phyloP scores from a whole-genome alignment of 2,329 filamentous ascomycete species.

The Fusarium tupiense region DNA sequence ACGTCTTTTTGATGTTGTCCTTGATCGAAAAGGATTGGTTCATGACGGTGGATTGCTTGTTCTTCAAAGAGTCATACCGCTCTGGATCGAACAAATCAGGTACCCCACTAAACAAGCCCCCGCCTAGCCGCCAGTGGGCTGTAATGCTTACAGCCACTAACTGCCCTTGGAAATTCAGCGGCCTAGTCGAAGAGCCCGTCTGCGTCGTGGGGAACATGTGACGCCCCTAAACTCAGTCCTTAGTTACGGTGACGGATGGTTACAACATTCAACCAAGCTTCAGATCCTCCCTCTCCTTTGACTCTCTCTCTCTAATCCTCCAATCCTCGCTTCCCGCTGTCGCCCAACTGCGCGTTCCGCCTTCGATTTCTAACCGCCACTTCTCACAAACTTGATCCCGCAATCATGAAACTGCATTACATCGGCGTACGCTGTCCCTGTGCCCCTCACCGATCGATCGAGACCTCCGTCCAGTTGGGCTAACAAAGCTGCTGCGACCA shows the following conservation, averaged over 20 bases:
- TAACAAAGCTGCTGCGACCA: constrained; percentile 51
- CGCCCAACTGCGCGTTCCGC: not conserved
- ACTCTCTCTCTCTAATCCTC: constrained; percentile 16
- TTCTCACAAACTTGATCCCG: not conserved
- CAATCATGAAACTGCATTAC: constrained; percentile 85
- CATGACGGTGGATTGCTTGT: constrained; percentile 18
- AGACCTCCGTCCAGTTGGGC: constrained; percentile 29
- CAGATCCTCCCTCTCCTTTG: constrained; percentile 8
- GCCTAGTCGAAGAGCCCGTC: constrained; percentile 26
- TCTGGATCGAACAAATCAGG: not conserved
- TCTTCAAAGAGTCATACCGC: constrained; percentile 38
- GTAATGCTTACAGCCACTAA: constrained; percentile 18
- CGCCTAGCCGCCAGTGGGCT: constrained; percentile 25
- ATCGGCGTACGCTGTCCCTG: constrained; percentile 73
- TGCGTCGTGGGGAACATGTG: constrained; percentile 43
- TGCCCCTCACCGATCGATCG: constrained; percentile 41
- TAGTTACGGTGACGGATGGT: constrained; percentile 30
- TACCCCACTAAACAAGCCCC: constrained; percentile 31
- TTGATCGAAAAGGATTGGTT: constrained; percentile 29
- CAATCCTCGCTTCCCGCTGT: not conserved
- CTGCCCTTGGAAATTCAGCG: constrained; percentile 30
- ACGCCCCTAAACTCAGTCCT: constrained; percentile 31
- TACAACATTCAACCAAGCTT: constrained; percentile 24
- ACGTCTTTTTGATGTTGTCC: constrained; percentile 23
- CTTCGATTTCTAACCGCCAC: not conserved